Evolutionary conservation across 768 basidiomycete genomes (phyloP), one percentile per base, ranked within the genome.

Genomic region (Psilocybe subaeruginosa): DNA sequence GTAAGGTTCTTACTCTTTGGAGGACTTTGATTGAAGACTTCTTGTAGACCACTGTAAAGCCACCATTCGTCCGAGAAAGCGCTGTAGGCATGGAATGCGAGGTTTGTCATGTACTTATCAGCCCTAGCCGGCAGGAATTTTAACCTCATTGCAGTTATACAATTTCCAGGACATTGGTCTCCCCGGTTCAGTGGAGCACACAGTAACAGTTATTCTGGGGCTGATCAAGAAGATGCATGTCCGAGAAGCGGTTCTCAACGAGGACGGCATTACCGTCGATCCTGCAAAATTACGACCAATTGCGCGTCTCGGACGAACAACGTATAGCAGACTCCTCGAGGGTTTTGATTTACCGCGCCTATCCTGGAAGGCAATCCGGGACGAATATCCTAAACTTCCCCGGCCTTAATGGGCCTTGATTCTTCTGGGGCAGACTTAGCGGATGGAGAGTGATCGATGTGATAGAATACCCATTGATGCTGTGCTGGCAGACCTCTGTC

Each of bases 51-150:
- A 64, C 73, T 46, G 82, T 87, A 27, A 80, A 78, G 64, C 84
- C 85, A 12, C 72, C 83, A 16, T 75, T 82, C 62, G 85, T 87
- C 17, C 75, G 74, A 64, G 85, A 88, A 70, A 86, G 86, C 68
- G 80, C 83, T 12, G 77, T 87, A 33, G 79, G 80, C 56, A 74
- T 89, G 65, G 88, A 88, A 75, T 88, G 88, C 75, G 79, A 83
- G 77, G 85, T 85, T 68, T 43, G 77, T 68, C 46, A 48, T 48
- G n/a, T 55, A 49, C 6, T 53, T 66, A 62, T 30, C 51, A 61
- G 64, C 27, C 50, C 45, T 46, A 57, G n/a, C 57, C 50, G 31
- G 23, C 48, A 54, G 41, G 56, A 51, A 41, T 54, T 55, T 53
- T 64, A 17, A 39, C 43, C 33, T 66, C 56, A 53, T 31, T 55